These are phyloP conservation scores for Camellia oleifera DNA, from an alignment of 179 eudicot species.

Conservation along the genomic window DNA sequence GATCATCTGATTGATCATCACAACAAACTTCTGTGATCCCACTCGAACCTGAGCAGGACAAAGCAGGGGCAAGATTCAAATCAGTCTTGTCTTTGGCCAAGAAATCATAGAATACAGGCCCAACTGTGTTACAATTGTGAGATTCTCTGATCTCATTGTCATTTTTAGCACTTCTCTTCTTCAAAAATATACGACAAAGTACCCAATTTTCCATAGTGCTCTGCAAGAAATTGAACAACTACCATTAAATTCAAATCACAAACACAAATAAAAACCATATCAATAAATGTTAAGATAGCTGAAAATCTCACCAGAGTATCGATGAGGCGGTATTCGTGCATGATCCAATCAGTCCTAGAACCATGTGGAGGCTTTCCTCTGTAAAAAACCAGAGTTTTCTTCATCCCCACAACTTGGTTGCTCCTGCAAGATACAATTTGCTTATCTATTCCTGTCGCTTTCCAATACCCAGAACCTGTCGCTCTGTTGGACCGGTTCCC, in stretches of 20 bases:
- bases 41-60: slow-evolving; percentile 76
- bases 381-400: slow-evolving; percentile 77
- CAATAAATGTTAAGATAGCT: neutral
- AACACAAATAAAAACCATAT: neutral
- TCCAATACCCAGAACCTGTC: slow-evolving; percentile 90
- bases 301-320: slow-evolving; percentile 33
- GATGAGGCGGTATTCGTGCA: slow-evolving; percentile 87
- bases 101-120: slow-evolving; percentile 74
- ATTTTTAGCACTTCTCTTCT: slow-evolving; percentile 49
- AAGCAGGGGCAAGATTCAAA: slow-evolving; percentile 54
- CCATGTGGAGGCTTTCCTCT: slow-evolving; percentile 72
- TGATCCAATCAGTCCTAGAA: slow-evolving; percentile 67
- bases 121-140: slow-evolving; percentile 5
- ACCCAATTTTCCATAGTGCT: slow-evolving; percentile 72
- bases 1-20: slow-evolving; percentile 37
- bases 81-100: slow-evolving; percentile 55
- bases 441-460: slow-evolving; percentile 92
- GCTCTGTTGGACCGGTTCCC: slow-evolving; percentile 94
- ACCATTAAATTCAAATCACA: neutral
- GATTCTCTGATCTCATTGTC: slow-evolving; percentile 16
- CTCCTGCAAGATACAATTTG: slow-evolving; percentile 37
- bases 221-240: slow-evolving; percentile 33
- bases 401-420: slow-evolving; percentile 50
- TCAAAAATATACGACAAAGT: slow-evolving; percentile 79
- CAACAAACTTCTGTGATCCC: slow-evolving; percentile 57